Conservation (phyloP, 2,329 filamentous ascomycete genomes). For the Phialocephala subalpina region DNA sequence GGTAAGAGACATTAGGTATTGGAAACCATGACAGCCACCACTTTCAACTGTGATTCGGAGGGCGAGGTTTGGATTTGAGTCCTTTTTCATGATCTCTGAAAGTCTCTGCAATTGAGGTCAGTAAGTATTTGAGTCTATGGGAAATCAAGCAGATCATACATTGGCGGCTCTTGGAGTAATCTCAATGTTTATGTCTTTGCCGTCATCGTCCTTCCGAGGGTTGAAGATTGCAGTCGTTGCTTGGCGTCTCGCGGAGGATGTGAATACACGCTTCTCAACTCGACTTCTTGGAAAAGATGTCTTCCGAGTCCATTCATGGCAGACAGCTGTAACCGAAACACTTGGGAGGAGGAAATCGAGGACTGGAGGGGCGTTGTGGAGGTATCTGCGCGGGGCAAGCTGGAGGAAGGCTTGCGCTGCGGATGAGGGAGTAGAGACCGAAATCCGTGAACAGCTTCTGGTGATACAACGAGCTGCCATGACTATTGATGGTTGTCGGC, state of each 20-base stretch:
- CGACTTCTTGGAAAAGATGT: background rate
- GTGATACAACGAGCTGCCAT: slow-evolving; percentile 40
- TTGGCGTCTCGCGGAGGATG: slow-evolving; percentile 27
- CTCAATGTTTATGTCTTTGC: slow-evolving; percentile 82
- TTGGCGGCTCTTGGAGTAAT: slow-evolving; percentile 86
- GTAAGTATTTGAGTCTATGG: background rate
- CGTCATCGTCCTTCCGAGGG: slow-evolving; percentile 81
- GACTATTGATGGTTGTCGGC: background rate
- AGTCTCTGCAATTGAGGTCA: slow-evolving; percentile 35
- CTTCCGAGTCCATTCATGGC: background rate
- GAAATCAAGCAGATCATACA: slow-evolving; percentile 55
- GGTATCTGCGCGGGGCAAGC: slow-evolving; percentile 34
- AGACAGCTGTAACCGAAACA: slow-evolving; percentile 12
- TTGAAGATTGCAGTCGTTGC: slow-evolving; percentile 67
- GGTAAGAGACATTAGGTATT: slow-evolving; percentile 92
- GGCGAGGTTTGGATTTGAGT: slow-evolving; percentile 79
- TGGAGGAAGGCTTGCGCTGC: slow-evolving; percentile 41
- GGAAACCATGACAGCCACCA: slow-evolving; percentile 96
- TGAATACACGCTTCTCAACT: slow-evolving; percentile 34
- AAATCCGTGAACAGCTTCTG: slow-evolving; percentile 34
- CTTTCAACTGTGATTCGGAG: slow-evolving; percentile 93
- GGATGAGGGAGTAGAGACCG: slow-evolving; percentile 29
- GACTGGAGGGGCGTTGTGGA: slow-evolving; percentile 35
- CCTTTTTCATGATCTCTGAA: slow-evolving; percentile 74
- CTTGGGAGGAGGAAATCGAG: slow-evolving; percentile 43